Evolutionary conservation across 768 basidiomycete species (phyloP), one percentile per base, ranked within the genome.

Genomic region (Butyriboletus loyo): DNA sequence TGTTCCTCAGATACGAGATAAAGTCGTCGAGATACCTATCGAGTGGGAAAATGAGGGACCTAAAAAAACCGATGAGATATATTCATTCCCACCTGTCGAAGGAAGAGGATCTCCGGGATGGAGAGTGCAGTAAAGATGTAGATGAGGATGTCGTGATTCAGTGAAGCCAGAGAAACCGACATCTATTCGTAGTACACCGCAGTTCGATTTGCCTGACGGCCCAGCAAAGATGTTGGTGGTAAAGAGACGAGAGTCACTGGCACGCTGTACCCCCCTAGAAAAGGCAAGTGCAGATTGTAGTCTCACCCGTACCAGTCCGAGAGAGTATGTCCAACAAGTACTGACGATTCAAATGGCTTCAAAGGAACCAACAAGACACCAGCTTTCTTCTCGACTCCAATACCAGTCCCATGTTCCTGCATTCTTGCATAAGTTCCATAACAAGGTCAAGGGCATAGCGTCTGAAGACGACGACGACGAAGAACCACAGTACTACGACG

Each of bases 341-440:
- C 22, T 4, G 10, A 15, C 35, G 17, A 3, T 37, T 36, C 28
- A 25, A 31, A 75, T 75, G 73, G 63, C 69, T 41, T 51, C 78
- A 17, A 85, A 77, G 69, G 88, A 90, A 64, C 87, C 82, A 8
- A 88, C 82, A 17, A 75, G 80, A 36, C 78, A 83, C 43, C 89
- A 90, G 56, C 76, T 89, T 38, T 90, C 88, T 9, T 83, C 87
- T 3, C 77, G 82, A 37, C 79, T 90, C 17, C 68, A 83, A 4
- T 90, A 89, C 66, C 77, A 75, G 57, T 75, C 79, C 32, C 72
- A 76, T 22, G 81, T 78, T 0, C 89, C 89, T 4, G 69, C 77
- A 1, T 89, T 89, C 66, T 72, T 89, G 14, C 80, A 77, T 55
- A 84, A 81, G 58, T 72, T 91, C 28, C 80, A 89, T 56, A 81